Base-by-base conservation (phyloP, 2,329 filamentous ascomycete species). In the Thelonectria blattea region DNA sequence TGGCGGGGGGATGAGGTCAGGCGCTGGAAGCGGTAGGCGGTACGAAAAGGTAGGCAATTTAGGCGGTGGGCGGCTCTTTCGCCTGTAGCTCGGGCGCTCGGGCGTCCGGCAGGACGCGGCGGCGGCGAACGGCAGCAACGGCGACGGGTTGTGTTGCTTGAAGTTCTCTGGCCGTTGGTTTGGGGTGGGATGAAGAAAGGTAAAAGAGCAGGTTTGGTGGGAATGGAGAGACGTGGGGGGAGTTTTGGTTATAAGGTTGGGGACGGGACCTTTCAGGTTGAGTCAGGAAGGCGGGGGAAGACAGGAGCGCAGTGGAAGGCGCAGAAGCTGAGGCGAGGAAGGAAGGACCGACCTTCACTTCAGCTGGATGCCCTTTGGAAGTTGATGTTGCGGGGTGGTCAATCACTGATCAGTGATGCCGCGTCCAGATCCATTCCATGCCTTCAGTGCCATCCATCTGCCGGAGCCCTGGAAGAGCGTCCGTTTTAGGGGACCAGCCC, bases 51-150 rank as follows among this genome's bases (percentile, higher is more conserved):
- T 56, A 45, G 53, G 49, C 22, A 45, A 37, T 24, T 6, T 24
- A 49, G 63, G 67, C 56, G 60, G 62, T 67, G 61, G 56, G 52
- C 57, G 60, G 65, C 60, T 62, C 61, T 66, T n/a, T 65, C 45
- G 51, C 53, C 64, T 63, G 66, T 64, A 64, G 68, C 68, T 68
- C 66, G 68, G 68, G 59, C 62, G 66, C 68, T 69, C 68, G 68
- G 68, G 68, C 68, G 61, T 70, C 68, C 68, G 68, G 68, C 63
- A 67, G 67, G 52, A 53, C 65, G 27, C 27, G 60, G 65, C 63
- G 64, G 64, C 65, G 68, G 32, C 56, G 62, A 58, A 56, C 58
- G 52, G 52, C 65, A 49, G 60, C 58, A 60, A 42, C 58, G 52
- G 52, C 42, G 52, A n/a, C 22, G 10, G 34, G 37, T 18, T 32